These are phyloP conservation scores for Allomyces arbusculus DNA, from an alignment of 192 early-diverging fungal species.

Conservation along the genomic window DNA sequence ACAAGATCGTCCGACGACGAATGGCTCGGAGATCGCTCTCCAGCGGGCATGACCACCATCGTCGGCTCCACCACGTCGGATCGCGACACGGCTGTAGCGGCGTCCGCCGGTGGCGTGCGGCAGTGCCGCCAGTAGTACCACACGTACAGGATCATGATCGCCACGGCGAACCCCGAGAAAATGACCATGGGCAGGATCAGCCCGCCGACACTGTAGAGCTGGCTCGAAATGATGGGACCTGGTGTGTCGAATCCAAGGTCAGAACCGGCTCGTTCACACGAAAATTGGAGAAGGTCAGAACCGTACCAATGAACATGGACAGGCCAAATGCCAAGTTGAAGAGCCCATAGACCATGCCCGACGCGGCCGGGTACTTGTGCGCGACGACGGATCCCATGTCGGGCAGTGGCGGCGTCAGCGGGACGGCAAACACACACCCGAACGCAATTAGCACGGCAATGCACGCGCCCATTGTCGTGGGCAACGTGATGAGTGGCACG, in stretches of 20 bases:
- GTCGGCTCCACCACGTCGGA: too few relatives aligned
- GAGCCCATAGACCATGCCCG: neutral
- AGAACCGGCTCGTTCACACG: too few relatives aligned
- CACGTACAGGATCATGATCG: neutral
- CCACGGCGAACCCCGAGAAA: neutral
- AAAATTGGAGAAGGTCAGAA: too few relatives aligned
- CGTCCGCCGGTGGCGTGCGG: too few relatives aligned
- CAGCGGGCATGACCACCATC: too few relatives aligned
- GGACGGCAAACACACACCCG: neutral
- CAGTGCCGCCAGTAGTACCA: neutral
- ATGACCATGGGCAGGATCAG: neutral
- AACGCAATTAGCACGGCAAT: neutral
- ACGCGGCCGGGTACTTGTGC: neutral
- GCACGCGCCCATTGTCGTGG: neutral
- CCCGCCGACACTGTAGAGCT: neutral
- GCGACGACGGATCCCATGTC: neutral
- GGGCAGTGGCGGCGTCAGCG: neutral
- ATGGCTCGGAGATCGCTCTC: too few relatives aligned
- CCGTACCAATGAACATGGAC: neutral
- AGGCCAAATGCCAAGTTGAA: neutral
- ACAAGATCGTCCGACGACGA: too few relatives aligned
- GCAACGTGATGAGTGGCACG: neutral
- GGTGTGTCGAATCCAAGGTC: too few relatives aligned
- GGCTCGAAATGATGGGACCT: neutral
- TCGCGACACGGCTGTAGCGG: too few relatives aligned